Base-by-base conservation (phyloP, 768 basidiomycete species). In the Leccinum barrowsii region DNA sequence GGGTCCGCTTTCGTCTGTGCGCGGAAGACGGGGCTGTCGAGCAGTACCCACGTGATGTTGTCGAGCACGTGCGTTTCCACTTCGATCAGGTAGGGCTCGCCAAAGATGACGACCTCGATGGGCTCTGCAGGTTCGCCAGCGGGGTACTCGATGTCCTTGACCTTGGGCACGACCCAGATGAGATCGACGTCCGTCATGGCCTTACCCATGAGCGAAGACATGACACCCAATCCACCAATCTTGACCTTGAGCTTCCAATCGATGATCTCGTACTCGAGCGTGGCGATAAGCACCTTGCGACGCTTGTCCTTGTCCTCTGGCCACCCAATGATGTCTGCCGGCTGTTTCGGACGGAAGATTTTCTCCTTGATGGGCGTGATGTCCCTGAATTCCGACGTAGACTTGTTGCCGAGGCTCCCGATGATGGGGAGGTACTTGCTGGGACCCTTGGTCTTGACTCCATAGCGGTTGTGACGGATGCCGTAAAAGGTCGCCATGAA, bases 191-290 rank as follows among this genome's bases (percentile, higher is more conserved):
- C 94, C 50, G 90, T 91, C 94, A 97, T 97, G 5, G 94, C 94
- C 74, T 96, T 97, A 62, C 94, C 94, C 94, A 97, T 97, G 35
- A 97, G 78, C 73, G 88, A 88, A 3, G 94, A 96, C 94, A 97
- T 97, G 77, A 96, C 94, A 80, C 94, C 94, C 19, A 97, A 81
- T 74, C 94, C 94, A 76, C 94, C 94, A 63, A 96, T 96, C 80
- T 96, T 96, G 79, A 97, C 94, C 75, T 97, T 97, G 61, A 95
- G 75, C 75, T 95, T 95, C 94, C 94, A 97, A 69, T 96, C 94
- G 67, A 97, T 86, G 69, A 97, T 90, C 73, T 97, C 94, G 74
- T 97, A 97, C 74, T 97, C 94, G 52, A 97, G 80, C 0, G 94
- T 96, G 17, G 94, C 78, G 60, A 97, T 97, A 48, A 97, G 81